A percentile compares a stretch with the other conserved stretches of the same genome.
phyloP scores from a whole-genome alignment of 1,139 yeast species.

The Pichia sp. region DNA sequence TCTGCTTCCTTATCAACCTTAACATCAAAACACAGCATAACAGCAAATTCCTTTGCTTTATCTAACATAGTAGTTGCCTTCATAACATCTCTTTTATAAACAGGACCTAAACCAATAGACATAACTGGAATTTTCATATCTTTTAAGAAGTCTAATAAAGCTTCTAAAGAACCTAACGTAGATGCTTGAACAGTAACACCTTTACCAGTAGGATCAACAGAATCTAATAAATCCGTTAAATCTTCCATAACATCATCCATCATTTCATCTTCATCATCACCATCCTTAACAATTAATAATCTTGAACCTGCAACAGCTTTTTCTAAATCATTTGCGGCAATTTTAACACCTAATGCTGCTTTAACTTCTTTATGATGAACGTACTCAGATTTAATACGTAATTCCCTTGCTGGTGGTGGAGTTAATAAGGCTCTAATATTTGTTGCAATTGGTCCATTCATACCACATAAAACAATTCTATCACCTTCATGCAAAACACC shows the following conservation, averaged over 20 bases:
- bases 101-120: constrained; percentile 98
- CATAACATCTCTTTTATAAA: constrained; percentile 95
- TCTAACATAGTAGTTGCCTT: constrained; percentile 95
- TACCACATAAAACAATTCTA: constrained; percentile 90
- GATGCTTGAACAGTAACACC: constrained; percentile 99
- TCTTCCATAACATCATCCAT: constrained; percentile 99
- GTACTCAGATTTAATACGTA: constrained; percentile 91
- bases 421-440: constrained; percentile 92
- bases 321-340: constrained; percentile 94
- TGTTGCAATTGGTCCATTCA: constrained; percentile 98
- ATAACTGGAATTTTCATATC: constrained; percentile 98
- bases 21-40: constrained; percentile 97
- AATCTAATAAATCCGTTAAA: constrained; percentile 86
- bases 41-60: constrained; percentile 90
- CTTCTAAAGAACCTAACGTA: constrained; percentile 96
- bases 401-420: constrained; percentile 94
- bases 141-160: constrained; percentile 90
- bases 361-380: constrained; percentile 95
- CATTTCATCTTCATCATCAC: constrained; percentile 93
- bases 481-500: constrained; percentile 95
- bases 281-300: constrained; percentile 89
- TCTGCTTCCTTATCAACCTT: constrained; percentile 97
- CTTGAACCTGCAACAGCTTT: constrained; percentile 99
- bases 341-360: constrained; percentile 98
- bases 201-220: constrained; percentile 87